Conservation (phyloP, 2,329 filamentous ascomycete genomes). For the Bipolaris victoriae region DNA sequence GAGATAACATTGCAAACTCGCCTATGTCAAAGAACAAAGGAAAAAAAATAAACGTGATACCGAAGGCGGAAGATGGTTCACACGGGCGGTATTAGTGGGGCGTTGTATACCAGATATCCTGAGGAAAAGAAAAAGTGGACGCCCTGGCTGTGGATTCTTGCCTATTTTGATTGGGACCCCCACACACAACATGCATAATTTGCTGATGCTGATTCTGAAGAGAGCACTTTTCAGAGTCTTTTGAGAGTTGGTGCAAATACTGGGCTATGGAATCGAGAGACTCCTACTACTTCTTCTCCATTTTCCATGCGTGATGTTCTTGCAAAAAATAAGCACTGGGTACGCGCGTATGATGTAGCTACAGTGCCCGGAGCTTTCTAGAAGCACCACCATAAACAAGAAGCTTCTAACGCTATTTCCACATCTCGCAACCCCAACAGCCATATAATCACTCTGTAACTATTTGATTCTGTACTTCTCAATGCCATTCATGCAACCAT, state of each 20-base stretch:
- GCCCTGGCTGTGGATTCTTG: background rate
- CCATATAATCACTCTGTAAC: background rate
- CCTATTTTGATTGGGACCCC: background rate
- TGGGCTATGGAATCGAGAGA: background rate
- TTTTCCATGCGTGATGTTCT: background rate
- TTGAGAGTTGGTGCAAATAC: background rate
- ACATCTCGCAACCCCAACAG: background rate
- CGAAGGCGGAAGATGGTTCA: background rate
- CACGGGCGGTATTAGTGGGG: background rate
- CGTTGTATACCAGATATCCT: background rate
- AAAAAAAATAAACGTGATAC: background rate
- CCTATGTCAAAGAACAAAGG: background rate
- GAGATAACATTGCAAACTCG: background rate
- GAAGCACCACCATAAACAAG: background rate
- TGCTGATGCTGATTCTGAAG: too few relatives aligned
- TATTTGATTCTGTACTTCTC: background rate
- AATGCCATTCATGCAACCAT: background rate
- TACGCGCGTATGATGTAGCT: background rate
- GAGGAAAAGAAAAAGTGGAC: background rate
- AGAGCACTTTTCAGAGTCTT: too few relatives aligned
- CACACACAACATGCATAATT: background rate
- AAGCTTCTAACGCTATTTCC: background rate
- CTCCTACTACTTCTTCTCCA: background rate
- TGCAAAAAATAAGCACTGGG: background rate
- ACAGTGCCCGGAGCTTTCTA: conserved; percentile 3